phyloP scores from a whole-genome alignment of 2,329 filamentous ascomycete species.

The Periconia sp. region DNA sequence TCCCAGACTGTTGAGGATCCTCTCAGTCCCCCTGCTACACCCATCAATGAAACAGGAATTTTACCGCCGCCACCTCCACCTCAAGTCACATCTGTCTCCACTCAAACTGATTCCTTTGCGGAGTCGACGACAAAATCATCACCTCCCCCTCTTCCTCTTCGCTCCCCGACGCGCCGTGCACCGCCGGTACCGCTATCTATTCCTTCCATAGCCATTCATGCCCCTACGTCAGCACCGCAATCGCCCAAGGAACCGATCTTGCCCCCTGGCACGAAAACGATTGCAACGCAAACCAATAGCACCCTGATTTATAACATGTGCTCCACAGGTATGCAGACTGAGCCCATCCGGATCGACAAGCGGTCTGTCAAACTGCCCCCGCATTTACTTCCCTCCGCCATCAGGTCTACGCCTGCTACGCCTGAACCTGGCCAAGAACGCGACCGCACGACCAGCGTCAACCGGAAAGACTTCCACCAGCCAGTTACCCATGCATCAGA shows the following conservation, averaged over 20 bases:
- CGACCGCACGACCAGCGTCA: conserved; percentile 1
- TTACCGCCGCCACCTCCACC: conserved; percentile 39
- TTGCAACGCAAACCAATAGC: conserved; percentile 75
- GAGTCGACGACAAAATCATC: conserved; percentile 32
- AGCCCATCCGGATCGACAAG: conserved; percentile 83
- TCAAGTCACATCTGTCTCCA: conserved; percentile 59
- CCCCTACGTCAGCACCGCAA: conserved; percentile 79
- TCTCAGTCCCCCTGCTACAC: conserved; percentile 66
- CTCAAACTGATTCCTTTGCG: conserved; percentile 57
- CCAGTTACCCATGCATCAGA: conserved; percentile 11
- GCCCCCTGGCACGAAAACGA: conserved; percentile 78
- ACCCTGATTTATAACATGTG: conserved; percentile 49
- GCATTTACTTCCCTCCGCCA: conserved; percentile 77
- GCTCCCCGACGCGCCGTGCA: conserved; percentile 29
- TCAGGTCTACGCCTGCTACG: conserved; percentile 57
- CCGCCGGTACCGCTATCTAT: conserved; percentile 55
- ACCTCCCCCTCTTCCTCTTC: conserved; percentile 16
- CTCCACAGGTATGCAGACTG: conserved; percentile 75
- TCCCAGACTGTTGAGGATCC: conserved; percentile 66
- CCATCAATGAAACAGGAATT: conserved; percentile 52
- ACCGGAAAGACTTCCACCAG: conserved; percentile 19
- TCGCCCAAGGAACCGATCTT: conserved; percentile 74
- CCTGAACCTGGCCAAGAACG: conserved; percentile 28
- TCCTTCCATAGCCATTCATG: conserved; percentile 88
- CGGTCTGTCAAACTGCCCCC: conserved; percentile 73